Evolutionary conservation across 805 yeast species (phyloP).

Genomic region (Gaillardinia entomophila): DNA sequence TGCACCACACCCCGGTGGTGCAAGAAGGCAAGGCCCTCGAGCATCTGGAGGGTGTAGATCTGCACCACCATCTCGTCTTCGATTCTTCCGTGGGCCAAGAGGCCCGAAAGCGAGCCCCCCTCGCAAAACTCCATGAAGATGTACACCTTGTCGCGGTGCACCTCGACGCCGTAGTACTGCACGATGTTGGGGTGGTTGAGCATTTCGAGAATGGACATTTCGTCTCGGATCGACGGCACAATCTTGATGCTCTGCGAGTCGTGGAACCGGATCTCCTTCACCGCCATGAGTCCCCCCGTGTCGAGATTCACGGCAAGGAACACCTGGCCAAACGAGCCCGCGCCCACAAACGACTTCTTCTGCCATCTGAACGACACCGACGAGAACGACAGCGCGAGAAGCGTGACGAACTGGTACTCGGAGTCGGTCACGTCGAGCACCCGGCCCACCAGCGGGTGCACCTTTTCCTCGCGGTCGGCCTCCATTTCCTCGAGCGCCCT

Average conservation of each 20-base stretch:
- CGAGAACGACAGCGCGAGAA: conserved; percentile 83
- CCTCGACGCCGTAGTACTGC: conserved; percentile 95
- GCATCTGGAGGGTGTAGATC: conserved; percentile 83
- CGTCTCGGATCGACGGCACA: conserved; percentile 87
- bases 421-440: conserved; percentile 84
- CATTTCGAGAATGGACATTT: conserved; percentile 94
- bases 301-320: conserved; percentile 89
- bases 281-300: conserved; percentile 95
- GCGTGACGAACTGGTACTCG: conserved; percentile 80
- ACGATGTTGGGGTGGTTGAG: conserved; percentile 94
- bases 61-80: conserved; percentile 93
- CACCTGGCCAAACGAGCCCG: conserved; percentile 94
- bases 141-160: conserved; percentile 90
- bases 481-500: conserved; percentile 63
- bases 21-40: conserved; percentile 91
- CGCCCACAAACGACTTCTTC: conserved; percentile 88
- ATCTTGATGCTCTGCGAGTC: conserved; percentile 81
- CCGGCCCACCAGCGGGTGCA: conserved; percentile 66
- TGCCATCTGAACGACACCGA: conserved; percentile 96
- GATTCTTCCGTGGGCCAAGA: conserved; percentile 86
- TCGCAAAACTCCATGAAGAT: conserved; percentile 97
- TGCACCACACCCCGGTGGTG: conserved; percentile 96
- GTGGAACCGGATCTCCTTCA: conserved; percentile 88
- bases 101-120: conserved; percentile 84
- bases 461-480: conserved; percentile 40